Conservation (phyloP, 1,284 basidiomycete species). For the Wallemia ichthyophaga region DNA sequence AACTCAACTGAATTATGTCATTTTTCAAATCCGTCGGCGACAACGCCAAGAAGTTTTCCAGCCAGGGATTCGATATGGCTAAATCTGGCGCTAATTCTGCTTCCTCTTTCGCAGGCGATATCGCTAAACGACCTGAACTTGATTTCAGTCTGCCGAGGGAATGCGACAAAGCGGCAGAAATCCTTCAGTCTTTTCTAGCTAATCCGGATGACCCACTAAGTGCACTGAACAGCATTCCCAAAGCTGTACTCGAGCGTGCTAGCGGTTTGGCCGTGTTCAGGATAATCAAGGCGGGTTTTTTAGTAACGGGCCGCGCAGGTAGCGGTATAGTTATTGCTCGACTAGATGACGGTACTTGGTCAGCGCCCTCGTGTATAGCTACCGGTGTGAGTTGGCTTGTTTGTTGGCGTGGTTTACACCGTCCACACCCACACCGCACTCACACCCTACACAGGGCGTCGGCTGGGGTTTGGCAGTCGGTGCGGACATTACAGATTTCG, state of each 20-base stretch:
- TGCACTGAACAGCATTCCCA: slow-evolving; percentile 81
- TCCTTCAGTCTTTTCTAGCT: slow-evolving; percentile 24
- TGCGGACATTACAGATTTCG: slow-evolving; percentile 26
- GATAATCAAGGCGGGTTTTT: slow-evolving; percentile 47
- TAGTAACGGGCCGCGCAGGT: slow-evolving; percentile 86
- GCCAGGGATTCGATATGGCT: neutral
- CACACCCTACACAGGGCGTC: slow-evolving; percentile 17
- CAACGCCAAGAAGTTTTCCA: neutral
- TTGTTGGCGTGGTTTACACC: slow-evolving; percentile 2
- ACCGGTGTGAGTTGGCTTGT: slow-evolving; percentile 29
- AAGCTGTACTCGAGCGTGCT: slow-evolving; percentile 63
- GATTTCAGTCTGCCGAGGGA: neutral
- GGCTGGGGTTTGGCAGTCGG: slow-evolving; percentile 92
- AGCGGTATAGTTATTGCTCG: slow-evolving; percentile 82
- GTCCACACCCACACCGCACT: slow-evolving; percentile 4
- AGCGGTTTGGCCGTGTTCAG: slow-evolving; percentile 26
- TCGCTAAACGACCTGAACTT: neutral
- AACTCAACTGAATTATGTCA: neutral
- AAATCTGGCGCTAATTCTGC: neutral
- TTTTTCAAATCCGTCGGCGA: neutral
- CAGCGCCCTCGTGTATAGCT: slow-evolving; percentile 87
- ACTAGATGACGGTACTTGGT: slow-evolving; percentile 86
- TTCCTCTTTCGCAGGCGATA: neutral
- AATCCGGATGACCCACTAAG: slow-evolving; percentile 64
- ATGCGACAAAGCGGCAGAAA: neutral